phyloP scores from a whole-genome alignment of 2,329 filamentous ascomycete genomes.

The Trichoderma afroharzianum region DNA sequence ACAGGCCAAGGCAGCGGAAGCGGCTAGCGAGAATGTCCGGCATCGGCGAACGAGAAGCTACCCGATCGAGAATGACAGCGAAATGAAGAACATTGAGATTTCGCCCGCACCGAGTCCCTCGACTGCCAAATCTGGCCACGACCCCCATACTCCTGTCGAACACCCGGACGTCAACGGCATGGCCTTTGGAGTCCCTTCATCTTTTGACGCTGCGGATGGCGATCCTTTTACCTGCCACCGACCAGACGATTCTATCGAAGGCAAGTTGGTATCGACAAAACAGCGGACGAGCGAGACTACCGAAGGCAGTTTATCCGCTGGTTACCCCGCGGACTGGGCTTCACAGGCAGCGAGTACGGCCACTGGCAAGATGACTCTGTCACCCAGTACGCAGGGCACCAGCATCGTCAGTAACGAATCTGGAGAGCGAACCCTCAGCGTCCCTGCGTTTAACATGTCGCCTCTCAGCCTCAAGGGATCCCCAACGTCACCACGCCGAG shows the following conservation, averaged over 20 bases:
- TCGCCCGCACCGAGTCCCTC: conserved; percentile 21
- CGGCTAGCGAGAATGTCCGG: conserved; percentile 36
- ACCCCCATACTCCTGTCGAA: conserved; percentile 25
- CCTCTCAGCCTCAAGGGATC: conserved; percentile 34
- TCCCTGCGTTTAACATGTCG: conserved; percentile 39
- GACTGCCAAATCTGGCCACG: conserved; percentile 11
- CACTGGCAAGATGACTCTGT: conserved; percentile 61
- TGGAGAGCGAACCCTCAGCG: conserved; percentile 45
- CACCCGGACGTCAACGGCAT: conserved; percentile 45
- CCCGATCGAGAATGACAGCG: conserved; percentile 27
- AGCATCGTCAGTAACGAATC: conserved; percentile 62
- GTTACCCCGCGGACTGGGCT: conserved; percentile 56
- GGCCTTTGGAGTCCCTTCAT: conserved; percentile 40
- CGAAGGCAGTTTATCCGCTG: conserved; percentile 54
- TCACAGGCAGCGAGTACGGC: conserved; percentile 61
- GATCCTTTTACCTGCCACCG: conserved; percentile 44
- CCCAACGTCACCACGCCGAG: conserved; percentile 25
- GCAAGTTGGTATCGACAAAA: conserved; percentile 42
- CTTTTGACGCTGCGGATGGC: conserved; percentile 46
- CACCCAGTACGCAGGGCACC: conserved; percentile 62
- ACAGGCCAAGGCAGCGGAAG: conserved; percentile 42
- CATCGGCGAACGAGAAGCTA: conserved; percentile 39
- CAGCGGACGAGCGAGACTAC: conserved; percentile 61
- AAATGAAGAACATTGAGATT: conserved; percentile 24
- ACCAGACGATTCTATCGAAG: conserved; percentile 31